Base-by-base conservation (phyloP, 2,329 filamentous ascomycete species). In the Aspergillus tanneri region DNA sequence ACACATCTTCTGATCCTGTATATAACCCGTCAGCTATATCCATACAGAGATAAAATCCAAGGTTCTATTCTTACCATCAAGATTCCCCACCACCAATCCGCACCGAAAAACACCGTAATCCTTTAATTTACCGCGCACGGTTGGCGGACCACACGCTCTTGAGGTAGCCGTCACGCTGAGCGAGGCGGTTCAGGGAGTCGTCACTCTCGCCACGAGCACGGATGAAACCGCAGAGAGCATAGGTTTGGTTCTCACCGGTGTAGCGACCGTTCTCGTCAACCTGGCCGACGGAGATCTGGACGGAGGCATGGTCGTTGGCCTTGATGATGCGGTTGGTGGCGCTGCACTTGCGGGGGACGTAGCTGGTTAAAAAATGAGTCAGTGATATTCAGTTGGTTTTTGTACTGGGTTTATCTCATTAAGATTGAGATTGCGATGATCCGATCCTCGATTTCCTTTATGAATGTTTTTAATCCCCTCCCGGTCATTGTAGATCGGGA, bases 281-380 rank as follows among this genome's bases (percentile, higher is more conserved):
- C 83, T 96, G 97, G 77, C 87, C 92, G 73, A 99, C 82, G 68
- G 87, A 89, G 77, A 99, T 90, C 80, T 99, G 93, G 68, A 97
- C 93, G 58, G 89, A 95, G 69, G 90, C 92, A 84, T 99, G 93
- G 81, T 99, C 93, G 83, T 97, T 96, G 82, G 93, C 90, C 83
- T 96, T 96, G 86, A 99, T 97, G 84, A 97, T 96, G 80, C 93
- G 90, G 89, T 95, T 95, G 77, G 92, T 96, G 68, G 91, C 91
- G 77, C 84, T 90, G 88, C 92, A 97, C 83, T 96, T 97, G 83
- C 92, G 90, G 75, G 90, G 90, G 83, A 96, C 88, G 86, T 95
- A 95, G 76, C 90, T 95, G 72, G 58, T 60, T 24, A 46, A 49
- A 44, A 38, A 46, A 39, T 40, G 36, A 45, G 49, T 56, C 50